phyloP scores from a whole-genome alignment of 2,329 filamentous ascomycete genomes.

The Myriosclerotinia scirpicola region DNA sequence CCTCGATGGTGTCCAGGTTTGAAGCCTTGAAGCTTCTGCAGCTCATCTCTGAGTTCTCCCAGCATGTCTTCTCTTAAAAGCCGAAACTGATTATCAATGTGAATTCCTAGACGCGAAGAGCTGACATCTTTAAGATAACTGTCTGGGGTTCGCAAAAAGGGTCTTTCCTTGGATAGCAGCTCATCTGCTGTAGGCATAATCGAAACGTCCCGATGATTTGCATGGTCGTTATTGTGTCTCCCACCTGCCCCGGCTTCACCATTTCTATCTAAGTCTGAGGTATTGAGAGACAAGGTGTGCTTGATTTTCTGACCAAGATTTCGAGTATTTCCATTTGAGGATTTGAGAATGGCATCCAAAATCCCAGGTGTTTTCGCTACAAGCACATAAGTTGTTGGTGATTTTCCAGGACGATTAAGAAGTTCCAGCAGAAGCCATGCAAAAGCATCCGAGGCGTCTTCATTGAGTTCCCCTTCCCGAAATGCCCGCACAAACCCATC shows the following conservation, averaged over 20 bases:
- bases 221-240: slow-evolving; percentile 71
- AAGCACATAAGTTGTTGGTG: slow-evolving; percentile 32
- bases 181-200: slow-evolving; percentile 69
- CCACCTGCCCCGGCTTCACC: slow-evolving; percentile 52
- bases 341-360: slow-evolving; percentile 32
- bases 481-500: slow-evolving; percentile 40
- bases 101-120: slow-evolving; percentile 46
- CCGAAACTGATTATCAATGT: slow-evolving; percentile 72
- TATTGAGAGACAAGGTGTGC: slow-evolving; percentile 39
- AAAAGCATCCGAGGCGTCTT: slow-evolving; percentile 40
- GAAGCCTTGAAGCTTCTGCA: slow-evolving; percentile 51
- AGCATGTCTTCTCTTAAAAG: slow-evolving; percentile 71
- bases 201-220: slow-evolving; percentile 58
- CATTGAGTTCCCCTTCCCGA: slow-evolving; percentile 34
- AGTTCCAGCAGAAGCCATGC: slow-evolving; percentile 49
- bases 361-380: slow-evolving; percentile 38
- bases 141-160: slow-evolving; percentile 56
- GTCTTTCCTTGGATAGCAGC: slow-evolving; percentile 51
- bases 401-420: slow-evolving; percentile 41
- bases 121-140: slow-evolving; percentile 46
- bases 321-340: slow-evolving; percentile 36
- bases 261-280: slow-evolving; percentile 25
- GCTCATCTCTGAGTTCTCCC: slow-evolving; percentile 61
- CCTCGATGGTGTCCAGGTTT: slow-evolving; percentile 48
- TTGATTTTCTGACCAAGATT: slow-evolving; percentile 46